Evolutionary conservation across 2,329 filamentous ascomycete genomes (phyloP).

Genomic region (Coleophoma cylindrospora): DNA sequence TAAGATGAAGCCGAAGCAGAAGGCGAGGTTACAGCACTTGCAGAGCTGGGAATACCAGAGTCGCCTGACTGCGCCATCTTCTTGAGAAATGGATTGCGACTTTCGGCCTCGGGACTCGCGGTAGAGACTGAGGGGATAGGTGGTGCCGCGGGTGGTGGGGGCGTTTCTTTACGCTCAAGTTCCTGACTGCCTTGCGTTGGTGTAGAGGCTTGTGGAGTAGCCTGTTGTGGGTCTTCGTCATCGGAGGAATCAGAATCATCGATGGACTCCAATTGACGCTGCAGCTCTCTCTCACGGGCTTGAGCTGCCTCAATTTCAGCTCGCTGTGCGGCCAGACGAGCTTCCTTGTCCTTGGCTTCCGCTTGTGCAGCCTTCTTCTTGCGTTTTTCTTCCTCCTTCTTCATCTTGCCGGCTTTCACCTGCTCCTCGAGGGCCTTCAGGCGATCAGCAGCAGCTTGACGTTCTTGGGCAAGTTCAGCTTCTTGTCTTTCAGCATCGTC

Average conservation of each 20-base stretch:
- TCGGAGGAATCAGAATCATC: slow-evolving; percentile 70
- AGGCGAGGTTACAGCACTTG: slow-evolving; percentile 37
- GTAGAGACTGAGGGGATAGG: slow-evolving; percentile 44
- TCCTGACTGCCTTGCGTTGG: slow-evolving; percentile 51
- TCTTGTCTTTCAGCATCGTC: slow-evolving; percentile 70
- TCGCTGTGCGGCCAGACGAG: slow-evolving; percentile 74
- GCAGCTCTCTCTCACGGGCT: slow-evolving; percentile 84
- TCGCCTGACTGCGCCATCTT: slow-evolving; percentile 68
- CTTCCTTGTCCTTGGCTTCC: slow-evolving; percentile 84
- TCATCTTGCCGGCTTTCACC: slow-evolving; percentile 86
- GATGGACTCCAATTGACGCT: slow-evolving; percentile 76
- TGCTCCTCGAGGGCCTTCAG: slow-evolving; percentile 90
- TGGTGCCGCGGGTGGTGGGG: slow-evolving; percentile 48
- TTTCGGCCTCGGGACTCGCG: slow-evolving; percentile 63
- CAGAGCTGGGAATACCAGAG: slow-evolving; percentile 13
- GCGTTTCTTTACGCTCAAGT: slow-evolving; percentile 44
- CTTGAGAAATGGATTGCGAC: slow-evolving; percentile 92
- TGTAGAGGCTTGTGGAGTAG: slow-evolving; percentile 57
- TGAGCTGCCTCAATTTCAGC: slow-evolving; percentile 90
- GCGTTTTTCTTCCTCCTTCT: slow-evolving; percentile 94
- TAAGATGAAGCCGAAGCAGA: slow-evolving; percentile 62
- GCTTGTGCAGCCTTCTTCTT: slow-evolving; percentile 83
- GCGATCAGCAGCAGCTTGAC: slow-evolving; percentile 74
- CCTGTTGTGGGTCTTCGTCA: slow-evolving; percentile 71
- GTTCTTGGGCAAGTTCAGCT: slow-evolving; percentile 74